Base-by-base conservation (phyloP, 257 asterid species). In the Ocimum tenuiflorum region DNA sequence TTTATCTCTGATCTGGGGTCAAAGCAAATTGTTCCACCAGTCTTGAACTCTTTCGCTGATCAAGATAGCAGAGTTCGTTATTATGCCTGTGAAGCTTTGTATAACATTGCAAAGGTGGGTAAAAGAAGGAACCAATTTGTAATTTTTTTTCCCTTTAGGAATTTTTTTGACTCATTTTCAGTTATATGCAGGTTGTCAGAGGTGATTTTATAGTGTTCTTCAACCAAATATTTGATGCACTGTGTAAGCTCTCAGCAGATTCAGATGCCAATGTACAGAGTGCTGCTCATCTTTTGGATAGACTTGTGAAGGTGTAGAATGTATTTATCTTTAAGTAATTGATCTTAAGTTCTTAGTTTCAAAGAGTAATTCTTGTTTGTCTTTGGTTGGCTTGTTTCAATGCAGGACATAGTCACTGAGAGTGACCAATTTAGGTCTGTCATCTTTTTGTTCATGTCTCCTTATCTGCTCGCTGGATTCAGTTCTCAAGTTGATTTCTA, bases 211-310 rank as follows among this genome's bases (percentile, higher is more conserved):
- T 94, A 55, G 91, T 94, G 74, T 91, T 86, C 87, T 94, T 94
- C 91, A 94, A 94, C 83, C 85, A 90, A 67, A 94, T 94, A 65
- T 94, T 94, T 82, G 99, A 94, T 63, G 94, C 95, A 1, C 75
- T 94, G 33, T 91, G 97, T 76, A 94, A 88, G 94, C 99, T 94
- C 74, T 88, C 99, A 3, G 99, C 99, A 71, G 99, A 94, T 79
- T 80, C 95, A 50, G 99, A 90, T 82, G 77, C 96, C 82, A 94
- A 85, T 80, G 99, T 94, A 62, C 99, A 94, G 78, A 94, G 97
- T 88, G 99, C 99, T 81, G 99, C 99, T 59, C 99, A 94, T 86
- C 99, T 94, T 68, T 82, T 94, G 63, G 99, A 94, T 74, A 88
- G 97, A 68, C 97, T 94, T 78, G 99, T 94, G 56, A 94, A 94